Base-by-base conservation (phyloP, 164 flowering plant species). In the Litsea cubeba region DNA sequence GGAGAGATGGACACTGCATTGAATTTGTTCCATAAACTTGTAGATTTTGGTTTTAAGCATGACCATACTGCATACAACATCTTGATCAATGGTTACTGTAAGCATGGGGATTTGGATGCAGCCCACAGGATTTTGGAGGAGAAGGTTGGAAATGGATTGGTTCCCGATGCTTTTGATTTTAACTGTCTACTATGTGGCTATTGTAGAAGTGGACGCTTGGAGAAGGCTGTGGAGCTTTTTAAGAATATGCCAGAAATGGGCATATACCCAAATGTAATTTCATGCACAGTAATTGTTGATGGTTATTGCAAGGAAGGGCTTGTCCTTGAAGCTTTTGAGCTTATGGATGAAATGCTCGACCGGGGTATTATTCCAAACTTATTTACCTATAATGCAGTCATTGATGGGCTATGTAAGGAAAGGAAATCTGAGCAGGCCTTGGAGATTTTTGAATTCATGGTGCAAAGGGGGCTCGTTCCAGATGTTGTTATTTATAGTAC, bases 391-490 rank as follows among this genome's bases (percentile, higher is more conserved):
- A 80, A 67, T 78, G 68, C 78, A 65, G 49, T 88, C 65, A 80
- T 89, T 40, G 77, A 81, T 26, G 66, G 76, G 65, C 75, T 88
- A 40, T 85, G 88, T 81, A 82, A 82, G 75, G 81, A 76, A 72
- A 49, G 76, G 62, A 81, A 82, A 57, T 26, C 81, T 12, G 74
- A 81, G 65, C 73, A 60, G 70, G 90, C 87, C 63, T 77, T 68
- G 77, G 85, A 83, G 50, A 50, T 88, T 24, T 78, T 89, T n/a
- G 77, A 87, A n/a, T 26, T 65, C 18, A 86, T 91, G 93, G 78
- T 85, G 28, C 82, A 86, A 80, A 83, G 82, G 62, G 81, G 81
- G 69, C 70, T 82, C 51, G 76, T 83, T 70, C 90, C 90, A 10
- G 78, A 76, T 74, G 82, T 80, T 81, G 82, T 83, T 20, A 76